Evolutionary conservation across 768 basidiomycete species (phyloP), one percentile per base, ranked within the genome.

Genomic region (Lyophyllum atratum): DNA sequence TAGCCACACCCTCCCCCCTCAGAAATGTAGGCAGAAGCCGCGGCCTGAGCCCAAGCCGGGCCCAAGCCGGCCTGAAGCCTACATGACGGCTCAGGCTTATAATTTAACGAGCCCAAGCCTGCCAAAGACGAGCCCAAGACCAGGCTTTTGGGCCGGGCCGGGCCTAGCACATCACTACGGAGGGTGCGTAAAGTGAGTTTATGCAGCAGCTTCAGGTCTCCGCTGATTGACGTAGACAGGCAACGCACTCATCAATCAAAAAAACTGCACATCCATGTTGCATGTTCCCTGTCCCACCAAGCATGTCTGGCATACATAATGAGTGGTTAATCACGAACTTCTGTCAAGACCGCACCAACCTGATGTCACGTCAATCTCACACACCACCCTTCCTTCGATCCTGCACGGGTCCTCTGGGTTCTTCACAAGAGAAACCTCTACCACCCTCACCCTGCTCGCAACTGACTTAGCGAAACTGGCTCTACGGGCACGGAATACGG

Each of bases 201-300:
- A n/a, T n/a, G n/a, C n/a, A n/a, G n/a, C 11, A 37, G 34, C 17
- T 12, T 15, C 6, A 15, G 11, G 4, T 15, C 34, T 37, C 52
- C 26, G 3, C 37, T 34, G 29, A 39, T 8, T 52, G 46, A n/a
- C 49, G 14, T 2, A 48, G n/a, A 43, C 17, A 28, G 33, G 43
- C 31, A 34, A 57, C 76, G 34, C 54, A 81, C 81, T 81, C 70
- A 59, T 84, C 83, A 33, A 84, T 74, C 24, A 85, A 57, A 53
- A 75, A 75, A 3, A 73, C 59, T 17, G 72, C 64, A 53, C 79
- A 81, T 6, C 76, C 80, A 17, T 76, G 71, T 40, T 79, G 72
- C 60, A 83, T 55, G 4, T 62, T 67, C 0, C 75, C 80, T 4
- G 40, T 48, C 7, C 48, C 33, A 45, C 77, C 75, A 34, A 81